phyloP scores from a whole-genome alignment of 2,329 filamentous ascomycete species.

The Fusarium avenaceum region DNA sequence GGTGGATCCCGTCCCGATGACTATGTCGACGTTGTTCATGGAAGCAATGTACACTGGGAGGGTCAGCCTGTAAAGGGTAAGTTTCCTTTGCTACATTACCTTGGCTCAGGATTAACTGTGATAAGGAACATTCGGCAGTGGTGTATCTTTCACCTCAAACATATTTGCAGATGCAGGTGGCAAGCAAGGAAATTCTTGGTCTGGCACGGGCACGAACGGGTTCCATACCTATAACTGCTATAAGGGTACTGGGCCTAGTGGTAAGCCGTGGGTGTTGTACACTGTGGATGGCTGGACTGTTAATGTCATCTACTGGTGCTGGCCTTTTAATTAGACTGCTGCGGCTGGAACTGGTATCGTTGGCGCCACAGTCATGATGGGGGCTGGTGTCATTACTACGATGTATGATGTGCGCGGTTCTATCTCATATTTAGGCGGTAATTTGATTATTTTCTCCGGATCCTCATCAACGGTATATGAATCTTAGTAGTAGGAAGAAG shows the following conservation, averaged over 20 bases:
- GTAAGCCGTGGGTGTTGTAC: neutral
- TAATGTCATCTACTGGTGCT: neutral
- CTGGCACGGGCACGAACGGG: slow-evolving; percentile 5
- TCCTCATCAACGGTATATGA: too few relatives aligned
- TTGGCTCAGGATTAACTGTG: neutral
- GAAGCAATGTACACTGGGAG: neutral
- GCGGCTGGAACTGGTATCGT: neutral
- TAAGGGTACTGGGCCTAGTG: neutral
- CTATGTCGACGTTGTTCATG: neutral
- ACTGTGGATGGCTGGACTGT: slow-evolving; percentile 13
- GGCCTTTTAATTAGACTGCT: neutral
- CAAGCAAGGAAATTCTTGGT: slow-evolving; percentile 1
- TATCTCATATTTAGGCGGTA: too few relatives aligned
- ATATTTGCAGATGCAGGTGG: slow-evolving; percentile 1
- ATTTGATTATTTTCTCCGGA: too few relatives aligned
- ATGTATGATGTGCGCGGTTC: too few relatives aligned
- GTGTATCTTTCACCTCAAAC: slow-evolving; percentile 8
- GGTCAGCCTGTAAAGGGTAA: slow-evolving; percentile 4
- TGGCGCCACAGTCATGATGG: too few relatives aligned
- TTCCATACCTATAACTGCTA: slow-evolving; percentile 10
- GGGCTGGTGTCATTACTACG: too few relatives aligned
- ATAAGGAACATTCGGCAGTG: neutral
- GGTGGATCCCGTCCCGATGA: neutral
- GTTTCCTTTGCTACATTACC: fast-evolving
- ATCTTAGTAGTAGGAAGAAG: too few relatives aligned